A percentile compares a stretch with the other conserved stretches of the same genome.
Evolutionary conservation across 306 rosid genomes (phyloP).

Genomic region (Pueraria montana): DNA sequence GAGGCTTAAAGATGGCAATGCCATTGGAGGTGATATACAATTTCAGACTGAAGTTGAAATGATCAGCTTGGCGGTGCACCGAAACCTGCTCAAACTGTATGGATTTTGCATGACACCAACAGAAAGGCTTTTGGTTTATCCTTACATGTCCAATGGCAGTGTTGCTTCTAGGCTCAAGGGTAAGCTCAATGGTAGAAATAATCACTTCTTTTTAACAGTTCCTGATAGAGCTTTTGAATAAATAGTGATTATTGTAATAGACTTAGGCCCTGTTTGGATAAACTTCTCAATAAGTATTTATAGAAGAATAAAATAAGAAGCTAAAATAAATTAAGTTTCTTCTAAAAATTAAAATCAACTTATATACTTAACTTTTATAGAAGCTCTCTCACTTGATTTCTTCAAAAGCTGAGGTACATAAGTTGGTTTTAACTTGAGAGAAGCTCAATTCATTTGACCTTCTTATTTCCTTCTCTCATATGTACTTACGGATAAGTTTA

Average conservation of each 20-base stretch:
- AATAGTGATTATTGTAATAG: neutral
- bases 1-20: slow-evolving; percentile 90
- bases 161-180: slow-evolving; percentile 96
- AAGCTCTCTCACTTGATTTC: neutral
- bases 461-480: neutral
- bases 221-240: neutral
- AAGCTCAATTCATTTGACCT: neutral
- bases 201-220: neutral
- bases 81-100: slow-evolving; percentile 84
- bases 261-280: neutral
- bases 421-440: neutral
- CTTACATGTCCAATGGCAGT: slow-evolving; percentile 94
- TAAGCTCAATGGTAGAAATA: slow-evolving; percentile 37
- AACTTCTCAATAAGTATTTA: neutral
- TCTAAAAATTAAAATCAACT: neutral
- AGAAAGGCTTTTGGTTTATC: slow-evolving; percentile 89
- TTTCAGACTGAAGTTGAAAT: slow-evolving; percentile 98
- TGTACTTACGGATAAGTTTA: neutral
- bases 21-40: slow-evolving; percentile 86
- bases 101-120: slow-evolving; percentile 88
- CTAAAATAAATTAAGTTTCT: neutral
- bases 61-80: slow-evolving; percentile 94
- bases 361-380: neutral
- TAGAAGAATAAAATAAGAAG: neutral
- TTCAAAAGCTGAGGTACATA: neutral